Percentiles rank a stretch among this genome's conserved stretches.
phyloP scores from a whole-genome alignment of 2,329 filamentous ascomycete genomes.

The Aspergillus caelatus region DNA sequence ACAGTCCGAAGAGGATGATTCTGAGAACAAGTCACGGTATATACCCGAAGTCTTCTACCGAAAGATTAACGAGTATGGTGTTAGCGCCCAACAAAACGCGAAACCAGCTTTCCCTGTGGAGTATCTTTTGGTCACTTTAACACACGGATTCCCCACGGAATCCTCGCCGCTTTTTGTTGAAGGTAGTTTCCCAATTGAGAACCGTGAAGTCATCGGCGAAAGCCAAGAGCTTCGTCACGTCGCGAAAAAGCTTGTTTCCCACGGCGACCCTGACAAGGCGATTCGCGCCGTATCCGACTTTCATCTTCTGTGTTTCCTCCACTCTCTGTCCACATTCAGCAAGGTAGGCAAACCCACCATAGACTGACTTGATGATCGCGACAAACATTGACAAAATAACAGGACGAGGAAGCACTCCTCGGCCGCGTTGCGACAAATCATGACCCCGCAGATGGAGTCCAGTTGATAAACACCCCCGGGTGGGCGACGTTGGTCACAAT shows the following conservation, averaged over 20 bases:
- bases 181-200: slow-evolving; percentile 83
- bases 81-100: slow-evolving; percentile 94
- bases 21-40: slow-evolving; percentile 72
- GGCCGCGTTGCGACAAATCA: slow-evolving; percentile 82
- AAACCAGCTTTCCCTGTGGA: slow-evolving; percentile 96
- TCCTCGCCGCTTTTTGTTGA: slow-evolving; percentile 74
- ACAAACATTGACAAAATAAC: slow-evolving; percentile 11
- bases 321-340: slow-evolving; percentile 76
- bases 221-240: slow-evolving; percentile 75
- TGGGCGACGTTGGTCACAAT: slow-evolving; percentile 95
- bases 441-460: slow-evolving; percentile 77
- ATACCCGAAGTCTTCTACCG: slow-evolving; percentile 98
- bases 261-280: slow-evolving; percentile 63
- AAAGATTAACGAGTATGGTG: slow-evolving; percentile 92
- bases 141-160: slow-evolving; percentile 88
- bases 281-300: slow-evolving; percentile 83
- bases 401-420: slow-evolving; percentile 89
- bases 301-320: slow-evolving; percentile 87
- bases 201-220: slow-evolving; percentile 83
- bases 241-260: slow-evolving; percentile 68
- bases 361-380: neutral
- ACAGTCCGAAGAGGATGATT: slow-evolving; percentile 79
- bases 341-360: slow-evolving; percentile 63
- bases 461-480: slow-evolving; percentile 82
- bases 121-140: slow-evolving; percentile 92